Evolutionary conservation across 768 basidiomycete species (phyloP).

Genomic region (Boletus tylopilopsis): DNA sequence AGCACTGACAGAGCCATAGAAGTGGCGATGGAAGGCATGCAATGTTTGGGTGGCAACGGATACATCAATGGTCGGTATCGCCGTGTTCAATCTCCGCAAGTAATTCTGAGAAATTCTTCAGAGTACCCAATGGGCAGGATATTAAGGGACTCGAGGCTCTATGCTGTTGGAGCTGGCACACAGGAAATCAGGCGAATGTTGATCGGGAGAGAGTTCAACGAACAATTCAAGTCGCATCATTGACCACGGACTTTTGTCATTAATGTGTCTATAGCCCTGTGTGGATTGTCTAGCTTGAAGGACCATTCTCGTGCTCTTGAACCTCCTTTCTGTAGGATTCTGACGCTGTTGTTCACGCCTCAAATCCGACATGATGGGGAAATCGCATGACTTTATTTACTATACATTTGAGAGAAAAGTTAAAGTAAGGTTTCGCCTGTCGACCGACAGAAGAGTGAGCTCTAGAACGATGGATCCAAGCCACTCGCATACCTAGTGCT

Average conservation of each 20-base stretch:
- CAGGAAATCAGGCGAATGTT: conserved; percentile 95
- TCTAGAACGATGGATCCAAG: not conserved
- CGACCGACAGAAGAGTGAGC: conserved; percentile 10
- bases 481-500: conserved; percentile 61
- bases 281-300: too few relatives aligned
- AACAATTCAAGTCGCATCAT: conserved; percentile 41
- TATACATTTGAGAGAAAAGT: not conserved
- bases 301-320: not conserved
- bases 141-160: conserved; percentile 81
- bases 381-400: too few relatives aligned
- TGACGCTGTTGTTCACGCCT: too few relatives aligned
- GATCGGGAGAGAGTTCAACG: conserved; percentile 91
- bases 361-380: too few relatives aligned
- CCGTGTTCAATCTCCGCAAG: not conserved
- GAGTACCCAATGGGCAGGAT: conserved; percentile 90
- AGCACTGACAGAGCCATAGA: conserved; percentile 91
- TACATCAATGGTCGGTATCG: conserved; percentile 79
- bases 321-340: too few relatives aligned
- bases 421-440: conserved; percentile 35
- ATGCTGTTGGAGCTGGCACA: conserved; percentile 94
- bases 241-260: not conserved
- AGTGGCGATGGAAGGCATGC: conserved; percentile 88
- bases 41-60: conserved; percentile 92
- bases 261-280: not conserved
- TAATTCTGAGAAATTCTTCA: conserved; percentile 27